Conservation (phyloP, 768 basidiomycete genomes). For the Hygrocybe punicea region DNA sequence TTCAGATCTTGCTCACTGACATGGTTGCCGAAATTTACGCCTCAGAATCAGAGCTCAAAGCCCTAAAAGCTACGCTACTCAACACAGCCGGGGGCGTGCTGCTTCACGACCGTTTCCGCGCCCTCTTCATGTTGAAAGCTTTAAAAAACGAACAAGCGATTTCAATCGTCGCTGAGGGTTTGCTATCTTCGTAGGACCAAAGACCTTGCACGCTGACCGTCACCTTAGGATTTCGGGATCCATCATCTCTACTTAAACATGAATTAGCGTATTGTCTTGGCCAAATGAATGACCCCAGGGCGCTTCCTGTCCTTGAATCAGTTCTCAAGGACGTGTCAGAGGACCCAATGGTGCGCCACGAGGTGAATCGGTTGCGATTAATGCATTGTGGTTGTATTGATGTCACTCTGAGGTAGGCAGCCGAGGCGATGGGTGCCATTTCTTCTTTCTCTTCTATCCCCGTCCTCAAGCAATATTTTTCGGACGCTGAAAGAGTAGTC, state of each 20-base stretch:
- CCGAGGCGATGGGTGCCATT: conserved; percentile 98
- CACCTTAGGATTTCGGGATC: conserved; percentile 71
- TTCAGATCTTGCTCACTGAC: no score
- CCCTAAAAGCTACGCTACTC: conserved; percentile 74
- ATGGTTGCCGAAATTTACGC: neutral
- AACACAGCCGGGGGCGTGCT: conserved; percentile 69
- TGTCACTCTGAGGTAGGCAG: conserved; percentile 54
- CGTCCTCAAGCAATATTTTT: conserved; percentile 65
- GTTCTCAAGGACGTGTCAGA: conserved; percentile 69
- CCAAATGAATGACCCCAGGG: conserved; percentile 72
- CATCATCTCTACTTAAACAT: conserved; percentile 90
- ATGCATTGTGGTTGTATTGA: neutral
- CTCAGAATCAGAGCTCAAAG: conserved; percentile 47
- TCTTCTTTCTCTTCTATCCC: conserved; percentile 63
- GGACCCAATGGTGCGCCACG: conserved; percentile 97
- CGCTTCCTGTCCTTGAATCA: conserved; percentile 73
- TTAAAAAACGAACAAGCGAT: conserved; percentile 77
- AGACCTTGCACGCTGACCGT: neutral
- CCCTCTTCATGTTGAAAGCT: conserved; percentile 89
- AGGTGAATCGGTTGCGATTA: conserved; percentile 49
- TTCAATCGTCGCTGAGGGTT: conserved; percentile 81
- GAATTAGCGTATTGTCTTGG: conserved; percentile 97
- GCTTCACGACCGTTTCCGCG: conserved; percentile 84
- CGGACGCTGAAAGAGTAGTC: conserved; percentile 69
- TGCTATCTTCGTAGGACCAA: no score